Evolutionary conservation across 306 rosid species (phyloP).

Genomic region (Rosa persica): DNA sequence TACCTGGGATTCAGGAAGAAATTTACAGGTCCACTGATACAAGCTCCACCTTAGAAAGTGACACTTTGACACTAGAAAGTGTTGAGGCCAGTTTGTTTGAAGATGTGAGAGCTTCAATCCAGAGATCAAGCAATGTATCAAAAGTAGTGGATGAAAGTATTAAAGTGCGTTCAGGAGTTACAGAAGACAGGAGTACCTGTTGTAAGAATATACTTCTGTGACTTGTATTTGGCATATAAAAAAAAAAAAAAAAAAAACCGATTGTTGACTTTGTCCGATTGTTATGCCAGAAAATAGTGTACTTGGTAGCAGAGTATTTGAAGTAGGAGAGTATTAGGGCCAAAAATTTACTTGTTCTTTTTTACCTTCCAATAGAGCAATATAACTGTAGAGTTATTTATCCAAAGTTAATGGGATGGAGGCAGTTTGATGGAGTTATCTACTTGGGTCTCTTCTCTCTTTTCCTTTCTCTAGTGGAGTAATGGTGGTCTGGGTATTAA

Average conservation of each 20-base stretch:
- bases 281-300: not conserved
- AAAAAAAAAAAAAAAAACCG: not conserved
- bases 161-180: conserved; percentile 25
- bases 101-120: conserved; percentile 94
- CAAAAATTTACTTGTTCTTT: not conserved
- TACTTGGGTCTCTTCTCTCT: not conserved
- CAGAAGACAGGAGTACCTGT: conserved; percentile 25
- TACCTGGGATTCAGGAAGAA: conserved; percentile 72
- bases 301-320: not conserved
- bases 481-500: not conserved
- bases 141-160: conserved; percentile 28
- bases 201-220: conserved; percentile 40
- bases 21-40: conserved; percentile 69
- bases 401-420: not conserved
- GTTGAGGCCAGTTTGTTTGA: conserved; percentile 67
- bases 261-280: not conserved
- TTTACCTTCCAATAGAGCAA: not conserved
- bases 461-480: not conserved
- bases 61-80: conserved; percentile 62
- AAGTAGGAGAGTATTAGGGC: not conserved
- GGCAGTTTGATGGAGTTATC: not conserved
- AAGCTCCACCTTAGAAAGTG: conserved; percentile 69
- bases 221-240: conserved; percentile 5
- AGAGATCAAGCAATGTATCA: conserved; percentile 56
- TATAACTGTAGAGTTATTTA: not conserved